A percentile compares a stretch with the other conserved stretches of the same genome.
These are phyloP conservation scores for Talaromyces islandicus DNA, from an alignment of 2,329 filamentous ascomycete species.

Conservation along the genomic window DNA sequence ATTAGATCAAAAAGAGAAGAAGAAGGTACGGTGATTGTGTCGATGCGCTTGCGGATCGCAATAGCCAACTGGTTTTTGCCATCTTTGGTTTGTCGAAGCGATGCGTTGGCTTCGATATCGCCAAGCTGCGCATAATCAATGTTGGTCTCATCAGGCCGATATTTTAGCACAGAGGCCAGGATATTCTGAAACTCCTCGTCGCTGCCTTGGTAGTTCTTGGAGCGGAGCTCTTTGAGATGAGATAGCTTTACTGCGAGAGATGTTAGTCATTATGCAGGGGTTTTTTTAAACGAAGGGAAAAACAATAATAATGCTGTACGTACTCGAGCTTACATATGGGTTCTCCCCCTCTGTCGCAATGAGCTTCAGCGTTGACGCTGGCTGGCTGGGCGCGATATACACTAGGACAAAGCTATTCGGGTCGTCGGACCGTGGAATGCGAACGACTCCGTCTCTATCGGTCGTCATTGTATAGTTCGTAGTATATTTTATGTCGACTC, in stretches of 20 bases:
- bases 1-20: conserved; percentile 7
- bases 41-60: conserved; percentile 36
- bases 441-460: conserved; percentile 36
- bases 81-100: conserved; percentile 17
- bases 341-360: conserved; percentile 54
- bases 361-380: conserved; percentile 46
- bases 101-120: conserved; percentile 30
- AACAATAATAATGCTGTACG: conserved; percentile 14
- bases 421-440: conserved; percentile 43
- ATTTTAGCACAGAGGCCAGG: conserved; percentile 29
- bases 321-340: conserved; percentile 47
- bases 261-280: neutral
- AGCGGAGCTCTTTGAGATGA: conserved; percentile 30
- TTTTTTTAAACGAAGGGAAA: conserved; percentile 14
- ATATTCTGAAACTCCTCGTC: conserved; percentile 38
- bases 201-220: conserved; percentile 38
- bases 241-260: conserved; percentile 29
- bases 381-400: conserved; percentile 34
- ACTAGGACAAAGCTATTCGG: conserved; percentile 42
- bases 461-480: conserved; percentile 1
- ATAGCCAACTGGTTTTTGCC: conserved; percentile 32
- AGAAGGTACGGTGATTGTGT: conserved; percentile 43
- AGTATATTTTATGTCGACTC: conserved; percentile 5
- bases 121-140: conserved; percentile 9
- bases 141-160: conserved; percentile 11